Conservation (phyloP, 768 basidiomycete species). For the Boletellus sp. region DNA sequence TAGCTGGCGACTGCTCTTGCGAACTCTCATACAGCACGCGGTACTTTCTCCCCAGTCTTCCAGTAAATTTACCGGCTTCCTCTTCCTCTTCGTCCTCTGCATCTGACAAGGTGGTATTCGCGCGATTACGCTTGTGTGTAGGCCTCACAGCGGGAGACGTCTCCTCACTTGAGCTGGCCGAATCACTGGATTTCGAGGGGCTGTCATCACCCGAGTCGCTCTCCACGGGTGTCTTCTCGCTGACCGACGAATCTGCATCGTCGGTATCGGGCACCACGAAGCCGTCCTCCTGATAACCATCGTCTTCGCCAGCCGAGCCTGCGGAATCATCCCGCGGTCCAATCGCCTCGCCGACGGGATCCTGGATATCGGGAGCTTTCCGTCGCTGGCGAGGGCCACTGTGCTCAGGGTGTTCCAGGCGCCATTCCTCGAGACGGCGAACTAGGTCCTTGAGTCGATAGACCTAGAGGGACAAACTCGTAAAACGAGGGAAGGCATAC, state of each 20-base stretch:
- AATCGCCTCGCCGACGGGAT: constrained; percentile 13
- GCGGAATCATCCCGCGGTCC: constrained; percentile 12
- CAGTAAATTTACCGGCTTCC: not conserved
- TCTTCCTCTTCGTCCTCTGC: not conserved
- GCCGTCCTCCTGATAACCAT: not conserved
- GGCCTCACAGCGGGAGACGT: not conserved
- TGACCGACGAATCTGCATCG: not conserved
- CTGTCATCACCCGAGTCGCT: not conserved
- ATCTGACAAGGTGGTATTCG: constrained; percentile 5
- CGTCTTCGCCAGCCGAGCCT: constrained; percentile 12
- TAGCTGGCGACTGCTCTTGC: not conserved
- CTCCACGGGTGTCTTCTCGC: not conserved
- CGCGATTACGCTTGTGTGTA: not conserved
- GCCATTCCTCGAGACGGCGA: constrained; percentile 9
- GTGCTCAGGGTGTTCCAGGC: constrained; percentile 11
- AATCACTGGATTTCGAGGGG: not conserved
- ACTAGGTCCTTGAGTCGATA: constrained; percentile 8
- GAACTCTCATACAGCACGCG: not conserved
- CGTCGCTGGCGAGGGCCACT: constrained; percentile 1
- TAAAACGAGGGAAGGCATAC: not conserved
- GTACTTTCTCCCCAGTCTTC: constrained; percentile 7
- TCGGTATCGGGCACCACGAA: constrained; percentile 10
- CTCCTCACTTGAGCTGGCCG: not conserved
- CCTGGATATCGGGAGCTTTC: constrained; percentile 1
- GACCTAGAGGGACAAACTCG: not conserved